Percentiles rank a stretch among this genome's conserved stretches.
phyloP scores from a whole-genome alignment of 2,329 filamentous ascomycete species.

The Chaetomiaceae sp. region DNA sequence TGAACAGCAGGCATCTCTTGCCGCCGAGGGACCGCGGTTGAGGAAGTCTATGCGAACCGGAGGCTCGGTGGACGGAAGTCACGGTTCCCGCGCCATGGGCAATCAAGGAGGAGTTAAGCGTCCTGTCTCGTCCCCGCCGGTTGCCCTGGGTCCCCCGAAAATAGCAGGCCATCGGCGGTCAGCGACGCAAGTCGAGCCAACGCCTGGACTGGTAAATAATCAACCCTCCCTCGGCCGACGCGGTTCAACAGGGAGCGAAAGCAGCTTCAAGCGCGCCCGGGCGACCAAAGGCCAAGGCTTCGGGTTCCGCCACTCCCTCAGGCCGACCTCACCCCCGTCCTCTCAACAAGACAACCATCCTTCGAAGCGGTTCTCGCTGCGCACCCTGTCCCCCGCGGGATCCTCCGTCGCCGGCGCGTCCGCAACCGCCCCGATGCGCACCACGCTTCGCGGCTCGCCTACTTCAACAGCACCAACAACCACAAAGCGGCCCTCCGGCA shows the following conservation, averaged over 20 bases:
- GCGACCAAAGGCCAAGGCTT: constrained; percentile 41
- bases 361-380: constrained; percentile 54
- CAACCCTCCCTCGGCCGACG: constrained; percentile 42
- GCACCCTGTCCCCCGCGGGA: constrained; percentile 60
- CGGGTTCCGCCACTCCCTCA: constrained; percentile 69
- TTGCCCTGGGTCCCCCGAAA: not conserved
- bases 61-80: constrained; percentile 4
- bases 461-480: too few relatives aligned
- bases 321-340: constrained; percentile 36
- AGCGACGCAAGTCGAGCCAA: constrained; percentile 3
- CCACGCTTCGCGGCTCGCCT: constrained; percentile 40
- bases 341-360: constrained; percentile 9
- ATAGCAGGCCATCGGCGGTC: constrained; percentile 2
- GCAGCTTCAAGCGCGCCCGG: constrained; percentile 69
- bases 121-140: constrained; percentile 7
- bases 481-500: constrained; percentile 22
- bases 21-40: constrained; percentile 26
- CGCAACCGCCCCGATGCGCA: constrained; percentile 38
- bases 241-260: constrained; percentile 64
- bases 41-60: constrained; percentile 28
- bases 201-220: constrained; percentile 1
- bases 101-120: constrained; percentile 7
- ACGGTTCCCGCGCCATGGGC: not conserved
- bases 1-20: constrained; percentile 13
- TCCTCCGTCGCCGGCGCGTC: constrained; percentile 26